phyloP scores from a whole-genome alignment of 345 rosid genomes.

The Angophora floribunda region DNA sequence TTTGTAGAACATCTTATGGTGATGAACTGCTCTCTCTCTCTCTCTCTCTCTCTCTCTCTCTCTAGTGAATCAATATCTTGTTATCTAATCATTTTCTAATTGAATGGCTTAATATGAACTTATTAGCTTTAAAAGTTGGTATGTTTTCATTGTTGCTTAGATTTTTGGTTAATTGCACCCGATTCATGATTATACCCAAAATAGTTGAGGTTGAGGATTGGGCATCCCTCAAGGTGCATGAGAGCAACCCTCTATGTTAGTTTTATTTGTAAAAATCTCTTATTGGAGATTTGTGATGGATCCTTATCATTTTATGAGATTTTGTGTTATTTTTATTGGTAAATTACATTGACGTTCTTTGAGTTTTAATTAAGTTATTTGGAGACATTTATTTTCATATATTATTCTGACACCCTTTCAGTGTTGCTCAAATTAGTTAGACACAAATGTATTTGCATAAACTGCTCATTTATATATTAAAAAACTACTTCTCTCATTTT shows the following conservation, averaged over 20 bases:
- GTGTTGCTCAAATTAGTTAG: not conserved
- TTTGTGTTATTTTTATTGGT: not conserved
- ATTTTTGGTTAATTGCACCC: not conserved
- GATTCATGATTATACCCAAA: not conserved
- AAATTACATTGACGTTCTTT: not conserved
- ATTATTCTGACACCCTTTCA: not conserved
- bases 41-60: not conserved
- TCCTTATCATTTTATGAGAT: not conserved
- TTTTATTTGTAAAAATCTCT: not conserved
- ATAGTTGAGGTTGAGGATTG: not conserved
- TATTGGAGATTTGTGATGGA: not conserved
- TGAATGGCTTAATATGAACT: not conserved
- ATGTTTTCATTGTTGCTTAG: not conserved
- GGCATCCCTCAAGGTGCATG: not conserved
- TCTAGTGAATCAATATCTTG: not conserved
- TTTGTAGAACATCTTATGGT: not conserved
- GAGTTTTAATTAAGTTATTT: not conserved
- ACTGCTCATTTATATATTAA: not conserved
- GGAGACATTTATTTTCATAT: not conserved
- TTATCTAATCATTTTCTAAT: not conserved
- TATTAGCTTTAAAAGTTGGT: not conserved
- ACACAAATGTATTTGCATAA: not conserved
- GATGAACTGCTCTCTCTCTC: not conserved
- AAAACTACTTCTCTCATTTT: not conserved
- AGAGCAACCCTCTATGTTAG: not conserved